Base-by-base conservation (phyloP, 495 filamentous ascomycete species). In the Talaromyces wortmannii region DNA sequence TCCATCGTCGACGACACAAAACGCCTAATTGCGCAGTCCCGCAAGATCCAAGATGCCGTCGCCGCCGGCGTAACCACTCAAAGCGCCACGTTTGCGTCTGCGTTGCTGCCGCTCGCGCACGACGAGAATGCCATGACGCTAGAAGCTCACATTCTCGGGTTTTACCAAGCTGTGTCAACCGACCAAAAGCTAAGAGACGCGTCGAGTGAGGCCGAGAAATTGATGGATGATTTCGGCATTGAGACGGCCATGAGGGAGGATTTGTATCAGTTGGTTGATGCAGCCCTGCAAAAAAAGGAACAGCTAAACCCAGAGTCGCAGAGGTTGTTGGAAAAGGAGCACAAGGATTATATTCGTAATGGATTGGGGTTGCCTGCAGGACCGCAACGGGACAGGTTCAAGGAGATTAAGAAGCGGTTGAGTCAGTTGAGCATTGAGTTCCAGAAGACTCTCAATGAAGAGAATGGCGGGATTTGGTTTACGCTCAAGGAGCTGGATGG, bases 121-220 rank as follows among this genome's bases (percentile, higher is more conserved):
- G 83, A 90, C 62, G 87, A 92, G 71, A 85, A 92, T 59, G 60
- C 66, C 7, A 76, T 77, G 59, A 74, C 74, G 0, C 73, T 90
- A 12, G 78, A 81, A 57, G 67, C 75, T 31, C 78, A 83, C 47
- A 83, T 90, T 52, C 70, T 89, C 31, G 71, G 77, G 58, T 94
- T 94, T 65, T 94, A 92, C 69, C 88, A 92, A 67, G 84, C 89
- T 48, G 87, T 92, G 10, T 89, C 85, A 29, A 79, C 77, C 11
- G 75, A 90, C 61, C 76, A 80, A 61, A 80, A 76, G 33, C 79
- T 95, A 23, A 83, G 90, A 6, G 81, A 88, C 72, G 84, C 85
- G 4, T 86, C 83, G 1, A 86, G 81, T 47, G 81, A 85, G 61
- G 83, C 84, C 5, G 81, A 86, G 63, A 81, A 85, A 68, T 68